Base-by-base conservation (phyloP, 2,329 filamentous ascomycete species). In the Neurospora crassa region DNA sequence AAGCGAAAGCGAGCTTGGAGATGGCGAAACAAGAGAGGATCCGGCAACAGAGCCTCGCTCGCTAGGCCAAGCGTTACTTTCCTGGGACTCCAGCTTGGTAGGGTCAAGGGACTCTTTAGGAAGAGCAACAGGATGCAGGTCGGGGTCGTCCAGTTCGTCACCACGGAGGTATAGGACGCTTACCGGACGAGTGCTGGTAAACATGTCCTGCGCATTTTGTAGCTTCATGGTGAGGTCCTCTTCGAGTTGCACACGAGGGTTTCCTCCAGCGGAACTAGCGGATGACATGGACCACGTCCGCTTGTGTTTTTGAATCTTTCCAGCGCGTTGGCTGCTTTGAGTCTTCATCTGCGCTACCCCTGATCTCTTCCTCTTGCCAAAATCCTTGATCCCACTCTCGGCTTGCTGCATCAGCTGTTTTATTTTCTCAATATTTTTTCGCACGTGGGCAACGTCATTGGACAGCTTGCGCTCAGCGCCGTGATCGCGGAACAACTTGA, bases 201-300 rank as follows among this genome's bases (percentile, higher is more conserved):
- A 96, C 93, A 96, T 96, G 77, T 95, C 92, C 79, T 95, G 91
- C 53, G 94, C 84, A 1, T 88, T 91, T 75, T 91, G 90, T 40
- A 96, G 84, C 80, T 95, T 95, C 80, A 88, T 87, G 76, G 94
- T 91, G 34, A 95, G 80, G 77, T 96, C 93, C 76, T 96, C 92
- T 78, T 92, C 90, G 37, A 89, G 81, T 0, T 87, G 83, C n/a
- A 83, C 78, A 29, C 87, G 83, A 0, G 80, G 79, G 8, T 78
- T 80, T 3, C 84, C 85, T 16, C 85, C 85, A 3, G 85, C 86
- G 3, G 90, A 91, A 77, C 89, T 90, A 41, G 88, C 83, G 6
- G 95, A 97, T 34, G 93, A 94, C 86, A 97, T 93, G 11, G 95
- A 97, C 94, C 94, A 97, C 0, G 94, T 97, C 72, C 95, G 86